phyloP scores from a whole-genome alignment of 768 basidiomycete species.

The Lactarius hatsudake region DNA sequence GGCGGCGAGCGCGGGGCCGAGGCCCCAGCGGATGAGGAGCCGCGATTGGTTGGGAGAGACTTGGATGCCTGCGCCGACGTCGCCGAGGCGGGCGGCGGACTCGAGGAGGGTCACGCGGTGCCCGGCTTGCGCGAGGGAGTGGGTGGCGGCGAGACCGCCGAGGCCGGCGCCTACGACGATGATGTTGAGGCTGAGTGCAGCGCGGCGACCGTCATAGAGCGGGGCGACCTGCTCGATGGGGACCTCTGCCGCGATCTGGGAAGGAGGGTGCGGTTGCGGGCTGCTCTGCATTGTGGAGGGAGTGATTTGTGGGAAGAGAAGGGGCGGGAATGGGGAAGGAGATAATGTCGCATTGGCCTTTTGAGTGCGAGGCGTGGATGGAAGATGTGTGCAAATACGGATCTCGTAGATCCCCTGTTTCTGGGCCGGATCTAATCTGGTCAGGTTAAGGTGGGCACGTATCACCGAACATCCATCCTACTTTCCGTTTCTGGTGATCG shows the following conservation, averaged over 20 bases:
- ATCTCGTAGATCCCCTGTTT: too few relatives aligned
- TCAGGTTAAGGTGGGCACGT: too few relatives aligned
- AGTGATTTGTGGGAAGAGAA: not conserved
- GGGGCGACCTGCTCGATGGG: slow-evolving; percentile 24
- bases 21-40: slow-evolving; percentile 40
- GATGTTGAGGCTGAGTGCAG: slow-evolving; percentile 38
- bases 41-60: slow-evolving; percentile 42
- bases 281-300: not conserved
- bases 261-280: not conserved
- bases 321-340: not conserved
- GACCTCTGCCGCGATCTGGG: not conserved
- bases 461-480: too few relatives aligned
- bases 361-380: not conserved
- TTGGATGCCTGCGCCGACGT: slow-evolving; percentile 44
- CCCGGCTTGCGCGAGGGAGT: slow-evolving; percentile 40
- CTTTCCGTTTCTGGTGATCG: too few relatives aligned
- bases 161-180: slow-evolving; percentile 43
- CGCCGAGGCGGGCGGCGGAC: slow-evolving; percentile 38
- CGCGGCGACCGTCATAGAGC: slow-evolving; percentile 35
- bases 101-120: slow-evolving; percentile 42
- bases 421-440: too few relatives aligned
- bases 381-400: too few relatives aligned
- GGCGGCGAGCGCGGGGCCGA: slow-evolving; percentile 33
- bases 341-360: not conserved
- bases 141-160: slow-evolving; percentile 42